These are phyloP conservation scores for Nepenthes alata DNA, from an alignment of 179 eudicot genomes.

Conservation along the genomic window DNA sequence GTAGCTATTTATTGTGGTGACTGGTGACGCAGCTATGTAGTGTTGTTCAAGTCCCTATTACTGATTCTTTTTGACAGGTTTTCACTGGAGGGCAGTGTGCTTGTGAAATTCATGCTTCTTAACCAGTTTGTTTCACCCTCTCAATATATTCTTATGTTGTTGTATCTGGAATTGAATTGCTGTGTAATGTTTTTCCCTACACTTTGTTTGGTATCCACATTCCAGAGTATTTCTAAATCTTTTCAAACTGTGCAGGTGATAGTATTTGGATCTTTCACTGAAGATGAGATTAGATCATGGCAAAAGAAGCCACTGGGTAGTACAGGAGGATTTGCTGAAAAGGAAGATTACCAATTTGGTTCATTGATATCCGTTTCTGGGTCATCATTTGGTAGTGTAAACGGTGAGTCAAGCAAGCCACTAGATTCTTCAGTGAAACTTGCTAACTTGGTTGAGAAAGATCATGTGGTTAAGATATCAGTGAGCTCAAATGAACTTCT, in stretches of 20 bases:
- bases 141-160: background rate
- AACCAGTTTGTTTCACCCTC: background rate
- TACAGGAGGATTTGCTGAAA: slow-evolving; percentile 16
- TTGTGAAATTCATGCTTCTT: background rate
- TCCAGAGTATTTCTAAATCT: background rate
- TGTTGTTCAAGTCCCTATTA: too few relatives aligned
- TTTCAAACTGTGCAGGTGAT: slow-evolving; percentile 37
- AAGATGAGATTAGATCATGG: slow-evolving; percentile 61
- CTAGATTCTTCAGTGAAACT: slow-evolving; percentile 22
- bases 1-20: too few relatives aligned
- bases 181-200: background rate
- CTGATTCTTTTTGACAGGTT: too few relatives aligned
- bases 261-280: slow-evolving; percentile 86
- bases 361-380: slow-evolving; percentile 31
- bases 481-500: slow-evolving; percentile 8
- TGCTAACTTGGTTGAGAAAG: slow-evolving; percentile 14
- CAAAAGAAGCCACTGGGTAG: slow-evolving; percentile 30
- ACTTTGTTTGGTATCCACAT: background rate
- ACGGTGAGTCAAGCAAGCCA: slow-evolving; percentile 15
- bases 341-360: slow-evolving; percentile 34
- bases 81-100: too few relatives aligned
- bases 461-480: slow-evolving; percentile 6
- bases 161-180: background rate
- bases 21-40: too few relatives aligned
- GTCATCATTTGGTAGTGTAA: slow-evolving; percentile 29